These are phyloP conservation scores for Ophiostoma ulmi DNA, from an alignment of 2,329 filamentous ascomycete species.

Conservation along the genomic window DNA sequence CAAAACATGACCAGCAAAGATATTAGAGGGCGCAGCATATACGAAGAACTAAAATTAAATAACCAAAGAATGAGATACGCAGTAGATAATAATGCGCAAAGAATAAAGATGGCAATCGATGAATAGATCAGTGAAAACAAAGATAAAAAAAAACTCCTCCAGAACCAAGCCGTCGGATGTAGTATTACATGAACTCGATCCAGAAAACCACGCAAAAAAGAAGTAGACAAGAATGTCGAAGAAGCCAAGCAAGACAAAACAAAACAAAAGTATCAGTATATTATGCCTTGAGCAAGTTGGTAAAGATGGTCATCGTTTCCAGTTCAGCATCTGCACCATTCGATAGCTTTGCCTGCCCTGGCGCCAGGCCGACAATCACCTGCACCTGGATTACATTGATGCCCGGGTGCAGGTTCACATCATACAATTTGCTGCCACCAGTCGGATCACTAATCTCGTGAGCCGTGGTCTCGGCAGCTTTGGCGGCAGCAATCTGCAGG, in stretches of 20 bases:
- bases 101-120: background rate
- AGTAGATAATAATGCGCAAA: background rate
- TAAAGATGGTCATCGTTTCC: conserved; percentile 72
- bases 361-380: conserved; percentile 64
- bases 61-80: background rate
- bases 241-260: background rate
- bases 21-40: background rate
- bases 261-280: background rate
- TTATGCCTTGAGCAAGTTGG: conserved; percentile 56
- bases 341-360: conserved; percentile 48
- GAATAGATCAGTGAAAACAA: background rate
- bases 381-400: conserved; percentile 76
- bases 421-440: conserved; percentile 62
- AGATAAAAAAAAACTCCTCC: background rate
- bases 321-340: conserved; percentile 64
- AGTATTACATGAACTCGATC: conserved; percentile 4
- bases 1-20: background rate
- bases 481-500: conserved; percentile 41
- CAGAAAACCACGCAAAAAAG: background rate
- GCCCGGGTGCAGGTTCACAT: conserved; percentile 64
- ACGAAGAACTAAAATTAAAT: background rate
- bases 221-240: background rate
- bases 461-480: conserved; percentile 32
- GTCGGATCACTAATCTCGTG: background rate
- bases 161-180: background rate